Base-by-base conservation (phyloP, 2,329 filamentous ascomycete species). In the Apiospora aurea region DNA sequence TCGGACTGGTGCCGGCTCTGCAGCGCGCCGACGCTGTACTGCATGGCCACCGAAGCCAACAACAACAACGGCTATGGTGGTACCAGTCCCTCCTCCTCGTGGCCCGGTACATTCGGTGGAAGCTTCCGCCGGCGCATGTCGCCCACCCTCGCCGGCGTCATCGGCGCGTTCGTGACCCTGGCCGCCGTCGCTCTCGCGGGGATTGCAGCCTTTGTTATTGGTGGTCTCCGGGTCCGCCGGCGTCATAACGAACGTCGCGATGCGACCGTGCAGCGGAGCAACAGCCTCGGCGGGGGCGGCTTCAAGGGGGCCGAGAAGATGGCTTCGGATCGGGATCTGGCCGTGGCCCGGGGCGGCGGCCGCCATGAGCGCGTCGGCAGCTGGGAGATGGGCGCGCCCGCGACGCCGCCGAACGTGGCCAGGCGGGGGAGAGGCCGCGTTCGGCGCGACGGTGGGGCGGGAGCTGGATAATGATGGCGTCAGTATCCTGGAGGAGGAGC, bases 301-400 rank as follows among this genome's bases (percentile, higher is more conserved):
- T 86, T 87, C 79, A 85, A 83, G 71, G 83, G 85, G 14, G 76
- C 79, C 0, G 83, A 86, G 77, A 87, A 85, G 78, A 84, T 81
- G 78, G 78, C 79, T 0, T 81, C 79, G 3, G 86, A 88, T 70
- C 76, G 79, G 0, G 86, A 88, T 71, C 78, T 87, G 3, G 76
- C 80, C 0, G 79, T 85, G 3, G 80, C 81, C 0, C 80, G 79
- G 61, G 77, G 77, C 8, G 86, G 86, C 0, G 78, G 75, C 5
- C 79, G 80, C 4, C 84, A 87, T 46, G 85, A 85, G 74, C 82
- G 86, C 8, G 77, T 84, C 18, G 86, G 85, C 1, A 87, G 86
- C 76, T 88, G 86, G 86, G 86, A 88, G 74, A 77, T 88, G 66
- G 38, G 78, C 70, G 51, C 77, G 5, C 44, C 43, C 2, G 18